A percentile compares a stretch with the other conserved stretches of the same genome.
These are phyloP conservation scores for Boletus sp. DNA, from an alignment of 1,284 basidiomycete species.

Conservation along the genomic window DNA sequence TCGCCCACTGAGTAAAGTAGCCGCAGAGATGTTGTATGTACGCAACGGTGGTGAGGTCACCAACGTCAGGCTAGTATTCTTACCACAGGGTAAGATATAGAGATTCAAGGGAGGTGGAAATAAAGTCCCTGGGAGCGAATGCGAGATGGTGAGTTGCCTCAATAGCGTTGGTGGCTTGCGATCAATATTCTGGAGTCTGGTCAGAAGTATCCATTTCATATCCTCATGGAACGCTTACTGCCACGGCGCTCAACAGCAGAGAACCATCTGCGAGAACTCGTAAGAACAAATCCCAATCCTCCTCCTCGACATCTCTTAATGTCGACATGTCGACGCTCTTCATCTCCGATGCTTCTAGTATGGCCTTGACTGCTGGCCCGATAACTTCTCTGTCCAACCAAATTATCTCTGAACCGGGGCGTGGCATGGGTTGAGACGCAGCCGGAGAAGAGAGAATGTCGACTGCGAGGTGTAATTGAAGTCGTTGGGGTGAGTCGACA, in stretches of 20 bases:
- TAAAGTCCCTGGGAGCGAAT: slow-evolving; percentile 52
- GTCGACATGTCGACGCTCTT: slow-evolving; percentile 44
- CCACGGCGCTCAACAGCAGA: slow-evolving; percentile 67
- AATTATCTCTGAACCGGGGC: slow-evolving; percentile 52
- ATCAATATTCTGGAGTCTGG: slow-evolving; percentile 69
- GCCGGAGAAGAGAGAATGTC: slow-evolving; percentile 54
- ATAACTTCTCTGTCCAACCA: slow-evolving; percentile 65
- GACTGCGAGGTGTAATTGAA: slow-evolving; percentile 80
- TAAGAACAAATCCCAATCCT: slow-evolving; percentile 77
- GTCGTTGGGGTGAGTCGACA: slow-evolving; percentile 78
- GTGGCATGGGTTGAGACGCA: slow-evolving; percentile 18
- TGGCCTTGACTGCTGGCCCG: slow-evolving; percentile 44
- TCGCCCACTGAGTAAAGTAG: slow-evolving; percentile 61
- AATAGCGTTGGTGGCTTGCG: slow-evolving; percentile 85
- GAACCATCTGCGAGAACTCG: slow-evolving; percentile 72
- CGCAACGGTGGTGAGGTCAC: slow-evolving; percentile 60
- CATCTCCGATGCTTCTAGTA: slow-evolving; percentile 33
- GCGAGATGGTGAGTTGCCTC: slow-evolving; percentile 70
- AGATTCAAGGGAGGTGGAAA: slow-evolving; percentile 48
- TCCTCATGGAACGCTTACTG: slow-evolving; percentile 47
- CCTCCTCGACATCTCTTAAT: slow-evolving; percentile 60
- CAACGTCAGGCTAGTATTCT: slow-evolving; percentile 49
- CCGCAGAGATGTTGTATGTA: slow-evolving; percentile 53
- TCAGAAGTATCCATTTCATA: slow-evolving; percentile 12
- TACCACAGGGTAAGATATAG: slow-evolving; percentile 52